phyloP scores from a whole-genome alignment of 352 stramenopile species.

The Phytopythium delawarense region DNA sequence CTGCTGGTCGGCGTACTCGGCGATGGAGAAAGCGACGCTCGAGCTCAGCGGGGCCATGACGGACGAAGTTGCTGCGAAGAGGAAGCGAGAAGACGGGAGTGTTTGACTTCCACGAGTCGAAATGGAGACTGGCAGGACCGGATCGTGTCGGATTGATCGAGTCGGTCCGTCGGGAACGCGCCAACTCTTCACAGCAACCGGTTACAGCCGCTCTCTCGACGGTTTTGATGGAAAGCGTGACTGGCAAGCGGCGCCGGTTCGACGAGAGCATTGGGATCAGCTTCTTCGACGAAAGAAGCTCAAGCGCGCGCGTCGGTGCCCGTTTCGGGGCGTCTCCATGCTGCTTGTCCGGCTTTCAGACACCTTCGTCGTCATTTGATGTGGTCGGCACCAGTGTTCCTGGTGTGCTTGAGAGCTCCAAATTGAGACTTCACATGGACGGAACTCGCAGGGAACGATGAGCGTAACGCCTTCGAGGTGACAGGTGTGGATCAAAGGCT shows the following conservation, averaged over 20 bases:
- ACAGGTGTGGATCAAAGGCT: neutral
- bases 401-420: neutral
- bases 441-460: neutral
- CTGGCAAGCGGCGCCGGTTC: neutral
- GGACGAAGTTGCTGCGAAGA: neutral
- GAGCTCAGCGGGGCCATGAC: neutral
- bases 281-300: neutral
- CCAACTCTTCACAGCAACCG: neutral
- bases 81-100: neutral
- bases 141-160: neutral
- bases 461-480: neutral
- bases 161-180: neutral
- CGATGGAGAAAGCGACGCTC: constrained; percentile 43
- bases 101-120: neutral
- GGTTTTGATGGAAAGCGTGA: neutral
- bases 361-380: neutral
- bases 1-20: constrained; percentile 42
- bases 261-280: neutral
- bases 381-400: neutral
- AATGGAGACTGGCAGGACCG: neutral
- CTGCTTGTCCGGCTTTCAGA: neutral
- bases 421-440: neutral
- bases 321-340: neutral
- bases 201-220: neutral
- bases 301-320: neutral